Percentiles rank a stretch among this genome's conserved stretches.
Evolutionary conservation across 176 grass and related monocot species (phyloP).

Genomic region (Oryza nivara): DNA sequence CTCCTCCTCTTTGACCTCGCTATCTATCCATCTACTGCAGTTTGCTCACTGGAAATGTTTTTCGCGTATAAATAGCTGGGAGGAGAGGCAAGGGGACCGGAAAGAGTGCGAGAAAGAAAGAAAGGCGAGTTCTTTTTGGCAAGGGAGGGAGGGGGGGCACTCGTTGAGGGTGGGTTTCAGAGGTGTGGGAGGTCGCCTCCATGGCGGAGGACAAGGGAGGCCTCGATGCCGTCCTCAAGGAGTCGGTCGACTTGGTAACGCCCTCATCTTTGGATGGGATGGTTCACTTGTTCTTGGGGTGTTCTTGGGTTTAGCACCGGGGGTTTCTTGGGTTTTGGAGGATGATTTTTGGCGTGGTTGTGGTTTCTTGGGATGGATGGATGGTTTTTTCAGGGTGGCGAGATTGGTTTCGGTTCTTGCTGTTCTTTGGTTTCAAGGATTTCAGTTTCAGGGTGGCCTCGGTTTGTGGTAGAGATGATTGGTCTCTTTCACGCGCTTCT

Average conservation of each 20-base stretch:
- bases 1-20: conserved; percentile 29
- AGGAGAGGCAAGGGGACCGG: neutral
- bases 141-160: neutral
- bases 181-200: conserved; percentile 19
- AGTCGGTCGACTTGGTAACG: conserved; percentile 66
- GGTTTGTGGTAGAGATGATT: neutral
- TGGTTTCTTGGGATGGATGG: neutral
- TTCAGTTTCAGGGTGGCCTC: neutral
- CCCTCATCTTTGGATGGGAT: neutral
- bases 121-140: neutral
- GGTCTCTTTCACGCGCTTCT: neutral
- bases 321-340: neutral
- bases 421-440: neutral
- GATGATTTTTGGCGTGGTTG: neutral
- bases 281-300: neutral
- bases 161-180: neutral
- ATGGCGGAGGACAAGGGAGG: conserved; percentile 53
- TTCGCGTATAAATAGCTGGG: conserved; percentile 11
- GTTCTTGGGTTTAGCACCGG: conserved; percentile 13
- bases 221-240: conserved; percentile 68
- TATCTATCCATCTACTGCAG: neutral
- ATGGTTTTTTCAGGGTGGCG: neutral
- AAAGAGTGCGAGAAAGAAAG: neutral
- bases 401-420: neutral
- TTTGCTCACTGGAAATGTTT: neutral